Percentiles rank a stretch among this genome's conserved stretches.
Conservation (phyloP, 139 green algal species). For the Medakamo hakoo region DNA sequence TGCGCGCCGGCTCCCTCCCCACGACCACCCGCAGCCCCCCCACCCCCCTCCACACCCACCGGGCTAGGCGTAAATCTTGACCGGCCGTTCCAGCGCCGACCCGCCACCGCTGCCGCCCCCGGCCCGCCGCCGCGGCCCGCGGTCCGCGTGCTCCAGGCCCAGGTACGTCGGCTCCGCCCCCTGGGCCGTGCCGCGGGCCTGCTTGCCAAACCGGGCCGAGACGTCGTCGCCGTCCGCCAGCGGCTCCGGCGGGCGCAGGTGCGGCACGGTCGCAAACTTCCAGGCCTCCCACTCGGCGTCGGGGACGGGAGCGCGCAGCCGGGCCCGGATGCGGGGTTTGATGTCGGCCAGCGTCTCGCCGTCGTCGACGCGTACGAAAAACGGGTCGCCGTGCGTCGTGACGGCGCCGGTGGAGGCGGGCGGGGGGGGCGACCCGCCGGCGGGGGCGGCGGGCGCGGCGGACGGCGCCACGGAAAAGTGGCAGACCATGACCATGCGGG, state of each 20-base stretch:
- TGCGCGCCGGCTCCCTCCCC: too few species aligned
- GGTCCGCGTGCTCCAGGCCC: slow-evolving; percentile 47
- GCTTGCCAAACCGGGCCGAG: not conserved
- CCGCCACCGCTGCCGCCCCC: too few species aligned
- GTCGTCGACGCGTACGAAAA: slow-evolving; percentile 52
- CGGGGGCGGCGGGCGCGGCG: not conserved
- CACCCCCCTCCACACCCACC: too few species aligned
- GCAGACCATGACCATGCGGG: not conserved
- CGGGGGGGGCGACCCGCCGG: slow-evolving; percentile 5
- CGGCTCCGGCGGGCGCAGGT: not conserved
- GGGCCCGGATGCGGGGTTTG: slow-evolving; percentile 20
- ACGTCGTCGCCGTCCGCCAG: slow-evolving; percentile 1
- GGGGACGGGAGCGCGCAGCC: not conserved
- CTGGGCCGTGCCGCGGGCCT: not conserved
- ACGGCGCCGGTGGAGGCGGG: not conserved
- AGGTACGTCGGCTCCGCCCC: slow-evolving; percentile 28
- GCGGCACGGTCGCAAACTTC: not conserved
- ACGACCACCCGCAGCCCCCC: too few species aligned
- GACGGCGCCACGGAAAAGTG: not conserved
- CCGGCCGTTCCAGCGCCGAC: slow-evolving; percentile 24
- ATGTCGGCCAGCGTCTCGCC: slow-evolving; percentile 61
- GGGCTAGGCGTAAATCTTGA: slow-evolving; percentile 45
- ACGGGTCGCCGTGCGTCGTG: slow-evolving; percentile 48
- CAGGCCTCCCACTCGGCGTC: not conserved
- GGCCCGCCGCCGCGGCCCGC: not conserved